Evolutionary conservation across 1,284 basidiomycete genomes (phyloP).

Genomic region (Trametes polyzona): DNA sequence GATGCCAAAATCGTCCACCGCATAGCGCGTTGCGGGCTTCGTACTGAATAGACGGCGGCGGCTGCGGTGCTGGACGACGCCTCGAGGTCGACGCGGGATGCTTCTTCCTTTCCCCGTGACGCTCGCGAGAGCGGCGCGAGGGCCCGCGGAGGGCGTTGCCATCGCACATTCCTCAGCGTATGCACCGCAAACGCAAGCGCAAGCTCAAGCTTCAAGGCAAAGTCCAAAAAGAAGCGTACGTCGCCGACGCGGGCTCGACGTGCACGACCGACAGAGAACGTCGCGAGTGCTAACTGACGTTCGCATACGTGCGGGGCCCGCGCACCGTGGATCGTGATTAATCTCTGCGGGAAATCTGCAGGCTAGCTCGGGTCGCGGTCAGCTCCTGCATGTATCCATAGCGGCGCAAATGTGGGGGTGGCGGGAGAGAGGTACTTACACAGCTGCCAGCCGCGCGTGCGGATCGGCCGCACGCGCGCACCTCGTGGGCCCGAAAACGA

Average conservation of each 20-base stretch:
- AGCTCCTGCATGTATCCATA: conserved; percentile 2
- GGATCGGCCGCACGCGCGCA: neutral
- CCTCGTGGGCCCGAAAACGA: conserved; percentile 14
- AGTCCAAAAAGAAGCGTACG: neutral
- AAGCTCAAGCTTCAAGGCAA: no score
- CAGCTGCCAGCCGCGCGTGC: conserved; percentile 4
- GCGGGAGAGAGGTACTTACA: neutral
- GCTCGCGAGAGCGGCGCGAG: neutral
- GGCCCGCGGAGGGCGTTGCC: neutral
- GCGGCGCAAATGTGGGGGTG: no score
- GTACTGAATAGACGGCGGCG: no score
- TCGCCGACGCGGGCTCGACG: neutral
- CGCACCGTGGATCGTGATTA: neutral
- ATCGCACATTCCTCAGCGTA: neutral
- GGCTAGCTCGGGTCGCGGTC: neutral
- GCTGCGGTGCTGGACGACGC: no score
- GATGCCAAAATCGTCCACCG: no score
- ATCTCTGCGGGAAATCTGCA: neutral
- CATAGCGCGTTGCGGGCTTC: no score
- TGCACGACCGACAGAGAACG: neutral
- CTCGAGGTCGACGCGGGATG: neutral
- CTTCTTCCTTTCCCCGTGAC: neutral
- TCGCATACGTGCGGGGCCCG: neutral
- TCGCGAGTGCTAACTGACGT: neutral
- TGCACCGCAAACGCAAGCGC: neutral